These are phyloP conservation scores for Candida rishiriensis DNA, from an alignment of 805 yeast genomes.

Conservation along the genomic window DNA sequence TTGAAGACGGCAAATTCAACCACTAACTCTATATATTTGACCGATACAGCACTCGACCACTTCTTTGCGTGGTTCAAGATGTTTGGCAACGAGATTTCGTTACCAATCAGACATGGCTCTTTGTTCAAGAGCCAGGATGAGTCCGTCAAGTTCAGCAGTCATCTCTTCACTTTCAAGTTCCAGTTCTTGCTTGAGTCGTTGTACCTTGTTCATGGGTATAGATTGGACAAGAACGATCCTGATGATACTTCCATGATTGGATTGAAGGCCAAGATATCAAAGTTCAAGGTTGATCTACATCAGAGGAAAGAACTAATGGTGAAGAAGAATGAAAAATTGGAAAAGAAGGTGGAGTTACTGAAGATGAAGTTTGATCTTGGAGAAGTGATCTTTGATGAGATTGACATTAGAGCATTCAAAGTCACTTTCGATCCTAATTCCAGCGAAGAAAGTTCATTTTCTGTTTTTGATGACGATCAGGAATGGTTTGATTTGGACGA, in stretches of 20 bases:
- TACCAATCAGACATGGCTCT: constrained; percentile 72
- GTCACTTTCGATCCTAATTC: constrained; percentile 34
- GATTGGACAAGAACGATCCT: constrained; percentile 42
- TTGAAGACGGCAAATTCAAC: constrained; percentile 24
- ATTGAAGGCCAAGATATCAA: constrained; percentile 53
- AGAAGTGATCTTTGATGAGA: constrained; percentile 45
- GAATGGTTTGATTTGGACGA: constrained; percentile 63
- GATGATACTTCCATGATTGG: constrained; percentile 52
- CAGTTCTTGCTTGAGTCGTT: constrained; percentile 68
- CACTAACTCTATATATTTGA: constrained; percentile 67
- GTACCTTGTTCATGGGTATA: constrained; percentile 65
- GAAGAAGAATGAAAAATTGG: constrained; percentile 45
- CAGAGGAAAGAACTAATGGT: constrained; percentile 48
- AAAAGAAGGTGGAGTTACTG: constrained; percentile 43
- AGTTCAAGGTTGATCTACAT: constrained; percentile 57
- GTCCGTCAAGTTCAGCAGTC: constrained; percentile 68
- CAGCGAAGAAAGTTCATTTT: constrained; percentile 6
- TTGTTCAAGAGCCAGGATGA: constrained; percentile 55
- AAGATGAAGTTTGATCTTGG: constrained; percentile 64
- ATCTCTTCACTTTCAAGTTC: constrained; percentile 71
- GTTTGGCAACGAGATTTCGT: constrained; percentile 68
- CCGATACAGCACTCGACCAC: constrained; percentile 59
- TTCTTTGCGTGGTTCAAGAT: constrained; percentile 81
- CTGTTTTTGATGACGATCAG: constrained; percentile 48
- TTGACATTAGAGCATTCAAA: constrained; percentile 57